Evolutionary conservation across 2,329 filamentous ascomycete genomes (phyloP).

Genomic region (Phoma sp.): DNA sequence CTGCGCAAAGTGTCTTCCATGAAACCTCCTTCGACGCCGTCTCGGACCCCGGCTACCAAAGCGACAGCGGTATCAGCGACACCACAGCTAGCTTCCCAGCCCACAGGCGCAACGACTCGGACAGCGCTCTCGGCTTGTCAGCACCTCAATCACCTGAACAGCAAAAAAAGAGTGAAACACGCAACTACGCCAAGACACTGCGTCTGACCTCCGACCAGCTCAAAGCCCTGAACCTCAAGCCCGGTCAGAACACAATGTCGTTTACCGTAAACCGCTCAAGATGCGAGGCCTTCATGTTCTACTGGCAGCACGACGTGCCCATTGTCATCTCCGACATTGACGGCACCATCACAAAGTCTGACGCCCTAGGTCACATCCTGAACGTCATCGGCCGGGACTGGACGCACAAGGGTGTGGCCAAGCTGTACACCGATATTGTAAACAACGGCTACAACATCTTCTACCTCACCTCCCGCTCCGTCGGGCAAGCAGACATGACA

Average conservation of each 20-base stretch:
- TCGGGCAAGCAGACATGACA: conserved; percentile 91
- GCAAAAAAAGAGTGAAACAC: conserved; percentile 67
- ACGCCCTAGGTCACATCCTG: conserved; percentile 90
- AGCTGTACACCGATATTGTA: conserved; percentile 94
- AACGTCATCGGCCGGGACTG: conserved; percentile 98
- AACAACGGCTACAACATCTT: conserved; percentile 98
- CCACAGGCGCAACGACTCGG: conserved; percentile 73
- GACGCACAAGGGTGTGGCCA: conserved; percentile 96
- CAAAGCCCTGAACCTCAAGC: conserved; percentile 80
- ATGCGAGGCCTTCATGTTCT: conserved; percentile 89
- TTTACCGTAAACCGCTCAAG: conserved; percentile 97
- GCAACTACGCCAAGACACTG: conserved; percentile 95
- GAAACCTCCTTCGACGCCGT: conserved; percentile 71
- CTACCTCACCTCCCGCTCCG: conserved; percentile 92
- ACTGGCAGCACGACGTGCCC: conserved; percentile 89
- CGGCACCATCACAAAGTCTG: conserved; percentile 97
- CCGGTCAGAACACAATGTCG: conserved; percentile 90
- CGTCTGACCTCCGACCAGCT: conserved; percentile 94
- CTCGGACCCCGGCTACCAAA: conserved; percentile 95
- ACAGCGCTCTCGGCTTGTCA: conserved; percentile 70
- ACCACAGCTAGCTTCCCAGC: conserved; percentile 58
- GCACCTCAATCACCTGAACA: conserved; percentile 62
- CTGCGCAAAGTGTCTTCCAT: conserved; percentile 60
- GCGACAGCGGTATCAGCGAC: conserved; percentile 76
- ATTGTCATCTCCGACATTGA: conserved; percentile 99